Conservation (phyloP, 2,329 filamentous ascomycete genomes). For the Colletotrichum camelliae region DNA sequence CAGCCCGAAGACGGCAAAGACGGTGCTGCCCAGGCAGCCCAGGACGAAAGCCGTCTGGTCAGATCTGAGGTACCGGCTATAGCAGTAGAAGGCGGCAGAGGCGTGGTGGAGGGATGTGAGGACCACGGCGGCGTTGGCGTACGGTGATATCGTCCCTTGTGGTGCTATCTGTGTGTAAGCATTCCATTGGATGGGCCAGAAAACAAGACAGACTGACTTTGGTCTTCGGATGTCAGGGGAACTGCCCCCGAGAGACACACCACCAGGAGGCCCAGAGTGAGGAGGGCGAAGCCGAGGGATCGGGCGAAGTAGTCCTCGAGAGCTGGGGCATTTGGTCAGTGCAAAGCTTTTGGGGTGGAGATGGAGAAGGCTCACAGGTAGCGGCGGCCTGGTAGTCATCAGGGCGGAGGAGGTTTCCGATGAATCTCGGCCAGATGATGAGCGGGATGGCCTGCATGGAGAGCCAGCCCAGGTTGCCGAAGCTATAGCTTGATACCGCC, state of each 20-base stretch:
- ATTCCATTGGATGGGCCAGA: not conserved
- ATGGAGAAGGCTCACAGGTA: conserved; percentile 30
- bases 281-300: conserved; percentile 69
- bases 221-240: conserved; percentile 60
- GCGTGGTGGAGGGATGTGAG: conserved; percentile 72
- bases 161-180: not conserved
- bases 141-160: conserved; percentile 58
- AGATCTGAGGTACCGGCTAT: conserved; percentile 63
- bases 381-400: conserved; percentile 28
- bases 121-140: conserved; percentile 69
- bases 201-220: conserved; percentile 30
- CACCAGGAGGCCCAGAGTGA: conserved; percentile 68
- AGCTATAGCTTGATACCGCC: conserved; percentile 56
- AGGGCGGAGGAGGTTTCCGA: conserved; percentile 46
- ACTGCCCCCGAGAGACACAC: conserved; percentile 74
- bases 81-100: conserved; percentile 68
- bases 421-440: conserved; percentile 52
- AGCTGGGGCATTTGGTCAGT: conserved; percentile 38
- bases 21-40: conserved; percentile 61
- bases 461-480: conserved; percentile 59
- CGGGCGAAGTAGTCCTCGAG: conserved; percentile 79
- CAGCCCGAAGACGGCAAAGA: conserved; percentile 61
- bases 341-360: not conserved
- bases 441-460: conserved; percentile 51
- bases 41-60: conserved; percentile 64